Conservation (phyloP, 2,329 filamentous ascomycete genomes). For the Emericellopsis atlantica region DNA sequence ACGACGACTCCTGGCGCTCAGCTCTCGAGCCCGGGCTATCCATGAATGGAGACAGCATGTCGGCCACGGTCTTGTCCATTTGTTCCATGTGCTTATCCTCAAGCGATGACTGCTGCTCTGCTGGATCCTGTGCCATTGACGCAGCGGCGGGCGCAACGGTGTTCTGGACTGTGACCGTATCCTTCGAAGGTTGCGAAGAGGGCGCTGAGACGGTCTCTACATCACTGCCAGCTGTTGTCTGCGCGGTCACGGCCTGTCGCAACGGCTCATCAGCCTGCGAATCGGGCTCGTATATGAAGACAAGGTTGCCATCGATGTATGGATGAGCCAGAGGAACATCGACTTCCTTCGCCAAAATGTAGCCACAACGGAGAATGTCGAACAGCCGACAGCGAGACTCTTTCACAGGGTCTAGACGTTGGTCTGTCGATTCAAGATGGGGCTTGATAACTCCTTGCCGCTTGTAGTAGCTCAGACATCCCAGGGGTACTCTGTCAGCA, state of each 20-base stretch:
- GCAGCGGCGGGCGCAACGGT: too few species aligned
- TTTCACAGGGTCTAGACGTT: constrained; percentile 16
- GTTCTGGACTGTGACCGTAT: too few species aligned
- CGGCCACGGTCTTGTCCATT: constrained; percentile 26
- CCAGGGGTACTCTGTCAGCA: constrained; percentile 20
- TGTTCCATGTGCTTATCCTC: constrained; percentile 9
- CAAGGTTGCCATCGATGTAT: constrained; percentile 13
- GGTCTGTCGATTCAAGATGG: constrained; percentile 17
- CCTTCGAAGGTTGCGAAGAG: too few species aligned
- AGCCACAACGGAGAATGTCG: constrained; percentile 34
- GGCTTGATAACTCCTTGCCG: constrained; percentile 25
- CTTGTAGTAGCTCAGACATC: constrained; percentile 24
- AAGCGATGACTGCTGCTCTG: too few species aligned
- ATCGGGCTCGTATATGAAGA: constrained; percentile 16
- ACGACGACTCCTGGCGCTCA: constrained; percentile 18
- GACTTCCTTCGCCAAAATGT: constrained; percentile 29
- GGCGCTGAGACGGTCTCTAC: background rate
- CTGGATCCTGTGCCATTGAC: too few species aligned
- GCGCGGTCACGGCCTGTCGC: too few species aligned
- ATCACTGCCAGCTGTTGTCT: too few species aligned
- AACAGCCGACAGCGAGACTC: constrained; percentile 33
- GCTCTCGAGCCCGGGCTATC: constrained; percentile 29
- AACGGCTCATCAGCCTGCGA: too few species aligned
- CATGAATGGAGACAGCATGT: constrained; percentile 36
- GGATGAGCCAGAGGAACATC: constrained; percentile 22